A percentile compares a stretch with the other conserved stretches of the same genome.
Evolutionary conservation across 2,329 filamentous ascomycete species (phyloP).

Genomic region (Grosmannia huntii): DNA sequence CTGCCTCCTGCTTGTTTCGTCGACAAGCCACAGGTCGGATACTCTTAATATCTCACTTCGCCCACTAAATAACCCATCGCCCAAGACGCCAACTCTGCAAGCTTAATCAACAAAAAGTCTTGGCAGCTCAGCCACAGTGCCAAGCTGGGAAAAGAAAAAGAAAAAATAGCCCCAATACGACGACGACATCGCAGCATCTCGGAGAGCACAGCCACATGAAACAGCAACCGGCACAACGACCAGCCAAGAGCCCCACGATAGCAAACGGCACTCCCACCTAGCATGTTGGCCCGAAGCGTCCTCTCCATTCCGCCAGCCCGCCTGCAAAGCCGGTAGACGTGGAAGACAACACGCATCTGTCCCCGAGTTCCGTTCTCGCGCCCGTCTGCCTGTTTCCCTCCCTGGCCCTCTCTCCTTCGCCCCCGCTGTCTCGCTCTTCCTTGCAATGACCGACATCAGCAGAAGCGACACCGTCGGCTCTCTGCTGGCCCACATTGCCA

Average conservation of each 20-base stretch:
- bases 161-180: background rate
- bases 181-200: background rate
- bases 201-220: background rate
- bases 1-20: background rate
- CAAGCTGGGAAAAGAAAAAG: background rate
- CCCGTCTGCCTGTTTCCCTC: background rate
- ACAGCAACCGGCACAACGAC: background rate
- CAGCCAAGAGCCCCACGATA: background rate
- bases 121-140: background rate
- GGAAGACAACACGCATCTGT: background rate
- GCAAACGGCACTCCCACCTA: background rate
- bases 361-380: too few species aligned
- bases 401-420: background rate
- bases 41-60: too few species aligned
- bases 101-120: background rate
- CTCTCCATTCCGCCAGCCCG: background rate
- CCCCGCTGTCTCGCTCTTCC: background rate
- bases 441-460: slow-evolving; percentile 30
- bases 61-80: too few species aligned
- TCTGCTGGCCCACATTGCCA: slow-evolving; percentile 45
- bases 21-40: background rate
- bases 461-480: slow-evolving; percentile 38
- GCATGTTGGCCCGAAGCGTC: background rate
- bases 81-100: too few species aligned
- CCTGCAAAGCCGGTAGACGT: background rate